Percentiles rank a stretch among this genome's conserved stretches.
These are phyloP conservation scores for Malassezia caprae DNA, from an alignment of 1,284 basidiomycete genomes.

Conservation along the genomic window DNA sequence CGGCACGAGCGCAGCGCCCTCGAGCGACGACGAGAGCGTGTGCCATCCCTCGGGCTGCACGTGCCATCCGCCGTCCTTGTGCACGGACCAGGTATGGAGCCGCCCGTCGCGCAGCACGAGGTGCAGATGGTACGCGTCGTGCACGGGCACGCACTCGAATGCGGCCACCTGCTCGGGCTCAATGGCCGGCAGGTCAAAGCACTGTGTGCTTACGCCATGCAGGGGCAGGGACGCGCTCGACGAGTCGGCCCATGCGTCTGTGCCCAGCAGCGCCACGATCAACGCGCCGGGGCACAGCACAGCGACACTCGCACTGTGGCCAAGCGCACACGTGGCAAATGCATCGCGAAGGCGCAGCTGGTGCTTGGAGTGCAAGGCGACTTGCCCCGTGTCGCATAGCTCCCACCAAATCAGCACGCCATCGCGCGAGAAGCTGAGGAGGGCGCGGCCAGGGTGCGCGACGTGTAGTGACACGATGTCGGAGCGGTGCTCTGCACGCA, in stretches of 20 bases:
- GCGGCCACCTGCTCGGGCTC: background rate
- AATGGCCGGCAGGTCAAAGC: background rate
- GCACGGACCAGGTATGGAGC: background rate
- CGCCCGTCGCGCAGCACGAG: background rate
- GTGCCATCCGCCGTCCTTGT: background rate
- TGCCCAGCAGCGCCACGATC: background rate
- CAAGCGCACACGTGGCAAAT: background rate
- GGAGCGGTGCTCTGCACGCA: slow-evolving; percentile 14
- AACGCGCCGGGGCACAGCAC: background rate
- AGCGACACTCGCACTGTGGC: background rate
- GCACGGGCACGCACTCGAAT: background rate
- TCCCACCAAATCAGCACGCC: slow-evolving; percentile 15
- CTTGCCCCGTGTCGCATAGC: background rate
- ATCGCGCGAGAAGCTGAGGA: slow-evolving; percentile 12
- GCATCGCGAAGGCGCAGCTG: slow-evolving; percentile 7
- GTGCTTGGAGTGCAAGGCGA: slow-evolving; percentile 1
- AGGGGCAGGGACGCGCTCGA: background rate
- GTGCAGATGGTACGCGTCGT: background rate
- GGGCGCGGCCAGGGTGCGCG: background rate
- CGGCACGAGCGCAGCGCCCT: background rate
- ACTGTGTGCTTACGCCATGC: background rate
- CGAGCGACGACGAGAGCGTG: background rate
- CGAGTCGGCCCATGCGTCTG: background rate
- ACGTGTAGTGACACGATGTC: slow-evolving; percentile 8
- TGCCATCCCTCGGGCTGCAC: background rate